Evolutionary conservation across 495 filamentous ascomycete genomes (phyloP), one percentile per base, ranked within the genome.

Genomic region (Xylaria bambusicola): DNA sequence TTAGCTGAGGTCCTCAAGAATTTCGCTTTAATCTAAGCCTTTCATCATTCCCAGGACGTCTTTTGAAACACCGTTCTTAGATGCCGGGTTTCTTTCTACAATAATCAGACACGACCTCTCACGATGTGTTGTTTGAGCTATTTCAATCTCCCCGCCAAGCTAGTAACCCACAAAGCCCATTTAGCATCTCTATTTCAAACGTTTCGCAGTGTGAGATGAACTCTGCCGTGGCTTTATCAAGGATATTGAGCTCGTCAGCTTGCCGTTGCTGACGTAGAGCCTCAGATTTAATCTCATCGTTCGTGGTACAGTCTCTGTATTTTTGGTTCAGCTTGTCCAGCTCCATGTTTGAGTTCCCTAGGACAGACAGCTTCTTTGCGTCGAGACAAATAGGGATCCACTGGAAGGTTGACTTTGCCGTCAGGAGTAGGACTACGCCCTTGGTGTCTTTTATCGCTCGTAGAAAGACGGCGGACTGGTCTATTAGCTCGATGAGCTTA

Each of bases 391-490:
- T 10, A 5, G 48, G 40, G 6, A 61, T 18, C 58, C 38, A 52
- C 38, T 56, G 42, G 41, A 67, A 21, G 12, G 45, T 23, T 2
- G 42, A 10, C 17, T 42, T 56, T 7, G 49, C 20, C 26, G 47
- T 20, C 20, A 54, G 20, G 8, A 69, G 40, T 7, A 56, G 36
- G 13, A 17, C n/a, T 3, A 41, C 26, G 21, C 10, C 17, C 27
- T 58, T 50, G 5, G 36, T 18, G 6, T 61, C 51, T 38, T 62
- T 69, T 10, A 69, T 27, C 0, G 64, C 56, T 24, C 26, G n/a
- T 20, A 57, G 57, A 50, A 69, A 29, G 17, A 42, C 40, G 24
- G 51, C 44, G 24, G 58, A 62, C 6, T 55, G 36, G 21, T 66
- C 24, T 1, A 62, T 51, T 13, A 69, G 12, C 10, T 42, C 41